Conservation (phyloP, 371 early-diverging fungal genomes). For the Agmasoma carcini region DNA sequence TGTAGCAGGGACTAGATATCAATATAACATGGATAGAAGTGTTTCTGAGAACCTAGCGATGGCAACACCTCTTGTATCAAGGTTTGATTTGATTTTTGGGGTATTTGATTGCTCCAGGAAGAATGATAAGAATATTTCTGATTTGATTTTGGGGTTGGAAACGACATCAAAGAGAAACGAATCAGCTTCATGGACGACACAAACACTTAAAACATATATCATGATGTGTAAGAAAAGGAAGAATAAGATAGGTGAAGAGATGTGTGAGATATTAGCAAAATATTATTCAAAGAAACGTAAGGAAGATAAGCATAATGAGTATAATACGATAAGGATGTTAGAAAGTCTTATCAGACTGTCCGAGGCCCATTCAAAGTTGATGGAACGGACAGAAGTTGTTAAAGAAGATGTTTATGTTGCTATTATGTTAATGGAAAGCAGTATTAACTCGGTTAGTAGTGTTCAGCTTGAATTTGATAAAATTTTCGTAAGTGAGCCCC, state of each 20-base stretch:
- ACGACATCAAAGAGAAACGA: slow-evolving; percentile 15
- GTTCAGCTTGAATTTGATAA: slow-evolving; percentile 5
- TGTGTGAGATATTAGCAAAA: slow-evolving; percentile 26
- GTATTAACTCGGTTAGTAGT: slow-evolving; percentile 9
- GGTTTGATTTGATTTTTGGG: slow-evolving; percentile 53
- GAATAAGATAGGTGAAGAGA: slow-evolving; percentile 13
- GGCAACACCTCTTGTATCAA: slow-evolving; percentile 46
- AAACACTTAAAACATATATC: slow-evolving; percentile 23
- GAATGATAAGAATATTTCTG: slow-evolving; percentile 12
- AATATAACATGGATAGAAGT: slow-evolving; percentile 32
- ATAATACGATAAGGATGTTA: slow-evolving; percentile 50
- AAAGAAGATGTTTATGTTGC: slow-evolving; percentile 40
- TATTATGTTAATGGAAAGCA: slow-evolving; percentile 32
- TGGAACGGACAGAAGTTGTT: slow-evolving; percentile 2
- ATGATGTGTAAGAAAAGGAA: slow-evolving; percentile 18
- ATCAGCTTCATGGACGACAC: slow-evolving; percentile 2
- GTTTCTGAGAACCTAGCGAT: slow-evolving; percentile 46
- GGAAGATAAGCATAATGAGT: slow-evolving; percentile 29
- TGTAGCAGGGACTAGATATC: slow-evolving; percentile 29
- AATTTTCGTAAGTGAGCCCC: slow-evolving; percentile 24
- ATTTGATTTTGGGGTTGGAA: slow-evolving; percentile 22
- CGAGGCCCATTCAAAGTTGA: slow-evolving; percentile 48
- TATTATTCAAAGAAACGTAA: slow-evolving; percentile 46
- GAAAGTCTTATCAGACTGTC: slow-evolving; percentile 51
- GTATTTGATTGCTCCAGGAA: slow-evolving; percentile 23